Percentiles rank a stretch among this genome's conserved stretches.
Evolutionary conservation across 345 rosid species (phyloP).

Genomic region (Cardiospermum halicacabum): DNA sequence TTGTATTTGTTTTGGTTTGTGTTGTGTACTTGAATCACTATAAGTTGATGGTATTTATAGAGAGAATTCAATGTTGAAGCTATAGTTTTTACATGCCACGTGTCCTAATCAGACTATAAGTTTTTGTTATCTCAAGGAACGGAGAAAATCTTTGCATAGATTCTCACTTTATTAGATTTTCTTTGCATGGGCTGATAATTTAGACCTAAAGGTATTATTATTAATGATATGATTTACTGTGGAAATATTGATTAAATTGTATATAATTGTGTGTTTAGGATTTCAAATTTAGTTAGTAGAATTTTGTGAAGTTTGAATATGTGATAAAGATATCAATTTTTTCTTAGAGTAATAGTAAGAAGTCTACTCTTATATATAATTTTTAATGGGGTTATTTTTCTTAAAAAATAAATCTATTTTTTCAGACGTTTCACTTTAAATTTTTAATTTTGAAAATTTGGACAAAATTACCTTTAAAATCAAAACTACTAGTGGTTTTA

Average conservation of each 20-base stretch:
- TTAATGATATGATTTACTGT: neutral
- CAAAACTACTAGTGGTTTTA: too few species aligned
- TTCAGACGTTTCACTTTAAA: too few species aligned
- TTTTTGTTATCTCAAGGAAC: neutral
- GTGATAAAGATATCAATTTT: too few species aligned
- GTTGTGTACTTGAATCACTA: neutral
- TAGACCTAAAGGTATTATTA: neutral
- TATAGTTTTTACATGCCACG: neutral
- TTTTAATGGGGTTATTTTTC: too few species aligned
- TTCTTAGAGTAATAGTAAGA: too few species aligned
- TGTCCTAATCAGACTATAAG: neutral
- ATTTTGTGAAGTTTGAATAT: too few species aligned
- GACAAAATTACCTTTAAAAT: too few species aligned
- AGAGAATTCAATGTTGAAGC: neutral
- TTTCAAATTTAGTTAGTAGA: too few species aligned
- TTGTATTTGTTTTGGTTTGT: neutral
- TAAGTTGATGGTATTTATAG: neutral
- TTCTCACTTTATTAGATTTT: neutral
- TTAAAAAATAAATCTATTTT: too few species aligned
- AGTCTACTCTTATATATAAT: too few species aligned
- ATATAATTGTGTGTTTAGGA: neutral
- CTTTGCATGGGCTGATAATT: neutral
- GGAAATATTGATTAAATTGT: neutral
- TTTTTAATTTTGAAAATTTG: too few species aligned
- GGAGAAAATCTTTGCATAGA: neutral